Conservation (phyloP, 257 asterid genomes). For the Linaria vulgaris region DNA sequence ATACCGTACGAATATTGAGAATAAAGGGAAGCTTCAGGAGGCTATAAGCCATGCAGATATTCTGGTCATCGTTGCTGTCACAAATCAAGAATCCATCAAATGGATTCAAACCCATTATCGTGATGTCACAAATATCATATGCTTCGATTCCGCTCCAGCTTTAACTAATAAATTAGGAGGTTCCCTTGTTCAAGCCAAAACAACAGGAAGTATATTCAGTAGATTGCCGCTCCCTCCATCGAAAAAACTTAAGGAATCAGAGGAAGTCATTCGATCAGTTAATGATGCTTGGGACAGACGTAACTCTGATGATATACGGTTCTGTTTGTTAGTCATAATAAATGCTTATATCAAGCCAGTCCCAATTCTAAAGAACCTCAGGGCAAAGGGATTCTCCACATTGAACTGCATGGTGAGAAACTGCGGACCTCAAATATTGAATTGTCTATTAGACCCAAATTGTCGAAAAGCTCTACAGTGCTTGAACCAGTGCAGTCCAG, state of each 20-base stretch:
- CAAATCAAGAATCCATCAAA: slow-evolving; percentile 53
- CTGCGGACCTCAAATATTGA: slow-evolving; percentile 81
- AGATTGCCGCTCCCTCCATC: slow-evolving; percentile 48
- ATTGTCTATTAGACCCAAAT: slow-evolving; percentile 75
- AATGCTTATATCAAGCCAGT: slow-evolving; percentile 83
- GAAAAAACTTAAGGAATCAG: slow-evolving; percentile 47
- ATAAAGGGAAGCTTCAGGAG: slow-evolving; percentile 29
- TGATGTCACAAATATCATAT: slow-evolving; percentile 48
- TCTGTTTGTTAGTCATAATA: slow-evolving; percentile 73
- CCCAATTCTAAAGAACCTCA: slow-evolving; percentile 60
- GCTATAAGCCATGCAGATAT: slow-evolving; percentile 50
- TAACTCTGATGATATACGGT: slow-evolving; percentile 82
- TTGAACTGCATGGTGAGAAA: slow-evolving; percentile 74
- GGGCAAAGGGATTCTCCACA: slow-evolving; percentile 87
- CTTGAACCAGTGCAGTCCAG: slow-evolving; percentile 85
- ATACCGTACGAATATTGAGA: slow-evolving; percentile 28
- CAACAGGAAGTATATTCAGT: slow-evolving; percentile 41
- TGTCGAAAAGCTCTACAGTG: slow-evolving; percentile 91
- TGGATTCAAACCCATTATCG: slow-evolving; percentile 53
- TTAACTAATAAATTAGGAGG: slow-evolving; percentile 73
- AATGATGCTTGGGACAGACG: slow-evolving; percentile 79
- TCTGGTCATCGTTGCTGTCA: slow-evolving; percentile 59
- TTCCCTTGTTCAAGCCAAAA: slow-evolving; percentile 34
- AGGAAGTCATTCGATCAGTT: slow-evolving; percentile 51
- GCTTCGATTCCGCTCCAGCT: slow-evolving; percentile 72